Evolutionary conservation across 345 rosid genomes (phyloP).

Genomic region (Citrus australasica): DNA sequence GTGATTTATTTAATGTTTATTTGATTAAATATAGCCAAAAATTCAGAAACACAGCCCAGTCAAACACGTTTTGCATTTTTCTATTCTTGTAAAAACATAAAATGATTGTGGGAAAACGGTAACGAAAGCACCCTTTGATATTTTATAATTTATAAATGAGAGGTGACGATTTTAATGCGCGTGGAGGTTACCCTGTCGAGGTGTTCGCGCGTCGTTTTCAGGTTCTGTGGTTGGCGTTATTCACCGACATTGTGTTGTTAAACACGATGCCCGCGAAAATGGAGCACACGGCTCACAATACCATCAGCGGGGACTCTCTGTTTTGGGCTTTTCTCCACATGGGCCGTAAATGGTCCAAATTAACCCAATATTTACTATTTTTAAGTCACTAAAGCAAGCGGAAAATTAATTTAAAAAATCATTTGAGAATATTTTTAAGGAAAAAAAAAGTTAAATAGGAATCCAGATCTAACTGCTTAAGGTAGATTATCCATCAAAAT

Average conservation of each 20-base stretch:
- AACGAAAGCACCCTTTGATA: too few species aligned
- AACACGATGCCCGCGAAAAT: neutral
- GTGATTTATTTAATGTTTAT: too few species aligned
- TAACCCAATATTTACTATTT: neutral
- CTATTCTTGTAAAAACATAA: too few species aligned
- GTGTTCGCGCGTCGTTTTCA: constrained; percentile 12
- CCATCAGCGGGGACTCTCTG: neutral
- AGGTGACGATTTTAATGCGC: constrained; percentile 5
- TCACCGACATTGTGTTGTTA: constrained; percentile 28
- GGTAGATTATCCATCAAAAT: neutral
- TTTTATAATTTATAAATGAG: too few species aligned
- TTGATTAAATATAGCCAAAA: too few species aligned
- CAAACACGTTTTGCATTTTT: too few species aligned
- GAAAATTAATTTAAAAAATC: neutral
- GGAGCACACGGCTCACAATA: neutral
- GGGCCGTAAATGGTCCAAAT: neutral
- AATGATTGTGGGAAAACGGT: too few species aligned
- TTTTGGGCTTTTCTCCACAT: neutral
- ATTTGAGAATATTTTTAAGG: too few species aligned
- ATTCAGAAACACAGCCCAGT: too few species aligned
- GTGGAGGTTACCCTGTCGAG: constrained; percentile 4
- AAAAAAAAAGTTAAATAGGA: neutral
- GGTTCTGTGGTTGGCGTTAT: constrained; percentile 16
- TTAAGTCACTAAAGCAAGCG: neutral
- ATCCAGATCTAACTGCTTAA: neutral